Conservation (phyloP, 352 stramenopile genomes). For the Phytophthora niederhauseri region DNA sequence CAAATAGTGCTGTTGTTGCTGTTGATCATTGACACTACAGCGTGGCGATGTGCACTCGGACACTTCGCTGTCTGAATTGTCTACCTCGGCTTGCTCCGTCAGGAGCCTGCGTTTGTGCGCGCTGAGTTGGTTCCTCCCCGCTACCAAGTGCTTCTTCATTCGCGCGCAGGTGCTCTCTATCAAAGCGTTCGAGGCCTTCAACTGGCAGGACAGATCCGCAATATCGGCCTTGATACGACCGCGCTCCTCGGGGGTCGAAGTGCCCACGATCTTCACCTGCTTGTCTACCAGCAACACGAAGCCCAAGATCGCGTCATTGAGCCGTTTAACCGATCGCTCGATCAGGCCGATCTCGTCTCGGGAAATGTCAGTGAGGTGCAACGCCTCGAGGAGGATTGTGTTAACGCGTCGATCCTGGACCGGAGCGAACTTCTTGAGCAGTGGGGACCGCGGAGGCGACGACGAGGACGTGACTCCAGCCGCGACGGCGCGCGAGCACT, state of each 20-base stretch:
- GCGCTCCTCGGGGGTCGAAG: slow-evolving; percentile 47
- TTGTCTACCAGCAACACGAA: slow-evolving; percentile 81
- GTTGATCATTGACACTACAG: slow-evolving; percentile 31
- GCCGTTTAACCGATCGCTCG: slow-evolving; percentile 59
- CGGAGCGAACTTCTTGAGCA: slow-evolving; percentile 65
- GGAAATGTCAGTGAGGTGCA: slow-evolving; percentile 70
- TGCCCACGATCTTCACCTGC: slow-evolving; percentile 69
- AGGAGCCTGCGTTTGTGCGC: slow-evolving; percentile 52
- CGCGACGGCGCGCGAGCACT: slow-evolving; percentile 15
- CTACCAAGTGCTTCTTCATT: slow-evolving; percentile 60
- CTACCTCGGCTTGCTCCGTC: slow-evolving; percentile 27
- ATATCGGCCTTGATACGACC: slow-evolving; percentile 64
- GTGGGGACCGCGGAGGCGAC: slow-evolving; percentile 40
- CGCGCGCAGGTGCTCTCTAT: slow-evolving; percentile 61
- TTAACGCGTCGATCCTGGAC: slow-evolving; percentile 66
- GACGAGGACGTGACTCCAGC: slow-evolving; percentile 15
- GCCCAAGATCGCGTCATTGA: slow-evolving; percentile 64
- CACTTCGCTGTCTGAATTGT: slow-evolving; percentile 27
- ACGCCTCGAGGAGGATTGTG: slow-evolving; percentile 60
- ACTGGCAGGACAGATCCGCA: slow-evolving; percentile 59
- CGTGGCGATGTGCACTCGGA: slow-evolving; percentile 28
- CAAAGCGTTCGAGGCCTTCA: slow-evolving; percentile 58
- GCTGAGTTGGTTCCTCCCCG: slow-evolving; percentile 58
- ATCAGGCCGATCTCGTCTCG: slow-evolving; percentile 61
- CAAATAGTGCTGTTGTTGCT: slow-evolving; percentile 24